Evolutionary conservation across 2,329 filamentous ascomycete genomes (phyloP).

Genomic region (Penicillium sp.): DNA sequence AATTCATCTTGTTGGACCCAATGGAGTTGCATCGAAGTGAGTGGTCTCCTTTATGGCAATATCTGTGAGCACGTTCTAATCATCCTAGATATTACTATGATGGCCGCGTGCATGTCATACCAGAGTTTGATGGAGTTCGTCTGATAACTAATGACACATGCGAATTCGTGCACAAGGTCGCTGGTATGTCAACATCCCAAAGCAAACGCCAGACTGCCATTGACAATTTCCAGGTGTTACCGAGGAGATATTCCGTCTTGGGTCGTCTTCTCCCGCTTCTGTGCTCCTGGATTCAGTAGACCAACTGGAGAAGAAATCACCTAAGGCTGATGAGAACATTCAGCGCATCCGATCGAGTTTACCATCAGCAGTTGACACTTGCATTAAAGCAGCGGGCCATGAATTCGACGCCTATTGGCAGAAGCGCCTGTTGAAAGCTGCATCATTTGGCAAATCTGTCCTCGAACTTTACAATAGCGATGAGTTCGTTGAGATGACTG

Average conservation of each 20-base stretch:
- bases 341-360: slow-evolving; percentile 85
- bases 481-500: slow-evolving; percentile 98
- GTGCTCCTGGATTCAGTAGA: slow-evolving; percentile 92
- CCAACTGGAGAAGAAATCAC: slow-evolving; percentile 87
- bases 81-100: slow-evolving; percentile 77
- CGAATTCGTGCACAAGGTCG: slow-evolving; percentile 94
- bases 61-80: slow-evolving; percentile 14
- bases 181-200: slow-evolving; percentile 46
- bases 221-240: slow-evolving; percentile 58
- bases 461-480: slow-evolving; percentile 97
- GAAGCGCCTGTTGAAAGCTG: slow-evolving; percentile 91
- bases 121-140: slow-evolving; percentile 85
- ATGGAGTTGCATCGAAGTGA: slow-evolving; percentile 66
- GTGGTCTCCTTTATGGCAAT: slow-evolving; percentile 2
- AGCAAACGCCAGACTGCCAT: neutral
- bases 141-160: slow-evolving; percentile 91
- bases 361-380: slow-evolving; percentile 89
- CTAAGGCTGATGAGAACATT: slow-evolving; percentile 96
- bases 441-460: slow-evolving; percentile 96
- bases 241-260: slow-evolving; percentile 83
- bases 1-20: slow-evolving; percentile 86
- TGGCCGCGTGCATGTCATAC: slow-evolving; percentile 80
- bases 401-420: slow-evolving; percentile 92
- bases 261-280: slow-evolving; percentile 83
- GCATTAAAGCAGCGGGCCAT: slow-evolving; percentile 87